These are phyloP conservation scores for Trichoderma citrinoviride DNA, from an alignment of 2,329 filamentous ascomycete genomes.

Conservation along the genomic window DNA sequence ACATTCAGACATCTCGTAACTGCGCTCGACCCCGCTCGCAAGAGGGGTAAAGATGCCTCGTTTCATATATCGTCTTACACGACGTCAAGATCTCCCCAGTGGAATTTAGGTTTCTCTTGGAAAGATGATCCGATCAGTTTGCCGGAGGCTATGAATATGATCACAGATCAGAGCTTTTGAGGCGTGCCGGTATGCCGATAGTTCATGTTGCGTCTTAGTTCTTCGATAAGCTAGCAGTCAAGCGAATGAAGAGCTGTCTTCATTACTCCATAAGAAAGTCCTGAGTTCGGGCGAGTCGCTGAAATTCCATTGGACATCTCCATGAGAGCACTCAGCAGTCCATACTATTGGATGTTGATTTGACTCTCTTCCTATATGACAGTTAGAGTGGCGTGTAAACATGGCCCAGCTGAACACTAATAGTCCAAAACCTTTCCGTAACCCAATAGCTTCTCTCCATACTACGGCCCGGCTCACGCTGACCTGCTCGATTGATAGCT, in stretches of 20 bases:
- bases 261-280: background rate
- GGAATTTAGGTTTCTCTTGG: constrained; percentile 2
- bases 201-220: background rate
- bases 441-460: background rate
- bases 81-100: constrained; percentile 1
- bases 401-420: background rate
- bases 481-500: background rate
- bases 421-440: no score
- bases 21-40: background rate
- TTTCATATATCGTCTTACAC: background rate
- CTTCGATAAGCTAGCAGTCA: background rate
- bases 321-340: background rate
- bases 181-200: no score
- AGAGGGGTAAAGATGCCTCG: background rate
- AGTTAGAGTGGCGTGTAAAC: background rate
- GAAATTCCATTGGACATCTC: background rate
- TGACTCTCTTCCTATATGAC: background rate
- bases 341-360: background rate
- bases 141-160: background rate
- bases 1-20: background rate
- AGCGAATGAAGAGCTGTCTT: background rate
- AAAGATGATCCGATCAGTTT: background rate
- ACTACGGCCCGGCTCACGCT: background rate
- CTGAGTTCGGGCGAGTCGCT: background rate
- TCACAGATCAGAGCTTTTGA: background rate